A percentile compares a stretch with the other conserved stretches of the same genome.
Evolutionary conservation across 2,329 filamentous ascomycete species (phyloP).

Genomic region (Diaporthe helianthi): DNA sequence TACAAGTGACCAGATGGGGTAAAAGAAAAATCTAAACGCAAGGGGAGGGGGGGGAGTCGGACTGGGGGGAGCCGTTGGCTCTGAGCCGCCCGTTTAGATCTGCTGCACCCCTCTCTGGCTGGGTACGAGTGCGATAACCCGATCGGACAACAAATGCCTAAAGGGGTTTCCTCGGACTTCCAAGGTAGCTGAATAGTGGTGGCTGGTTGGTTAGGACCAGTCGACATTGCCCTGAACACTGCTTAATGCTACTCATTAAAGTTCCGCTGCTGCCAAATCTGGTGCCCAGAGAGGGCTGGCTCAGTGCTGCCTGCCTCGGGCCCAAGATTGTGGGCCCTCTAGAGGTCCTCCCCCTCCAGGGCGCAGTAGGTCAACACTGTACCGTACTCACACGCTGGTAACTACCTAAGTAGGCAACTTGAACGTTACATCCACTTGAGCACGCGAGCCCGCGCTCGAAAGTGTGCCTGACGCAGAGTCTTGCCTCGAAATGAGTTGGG

Average conservation of each 20-base stretch:
- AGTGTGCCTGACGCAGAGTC: not conserved
- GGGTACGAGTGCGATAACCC: conserved; percentile 1
- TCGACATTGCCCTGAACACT: conserved; percentile 1
- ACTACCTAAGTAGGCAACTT: no score
- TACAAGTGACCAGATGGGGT: no score
- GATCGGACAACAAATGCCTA: not conserved
- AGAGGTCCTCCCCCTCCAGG: not conserved
- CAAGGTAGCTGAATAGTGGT: no score
- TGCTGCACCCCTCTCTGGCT: not conserved
- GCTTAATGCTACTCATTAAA: no score
- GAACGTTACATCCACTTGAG: not conserved
- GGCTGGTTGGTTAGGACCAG: not conserved
- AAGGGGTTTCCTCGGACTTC: not conserved
- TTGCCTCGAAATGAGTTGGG: not conserved
- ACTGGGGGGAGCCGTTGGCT: not conserved
- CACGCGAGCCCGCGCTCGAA: not conserved
- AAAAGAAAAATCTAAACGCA: not conserved
- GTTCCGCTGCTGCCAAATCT: no score
- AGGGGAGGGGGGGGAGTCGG: no score
- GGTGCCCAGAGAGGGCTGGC: not conserved
- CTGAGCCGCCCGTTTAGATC: not conserved
- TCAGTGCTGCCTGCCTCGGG: conserved; percentile 12
- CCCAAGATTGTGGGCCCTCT: conserved; percentile 3
- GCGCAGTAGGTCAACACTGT: not conserved
- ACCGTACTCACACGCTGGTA: not conserved